Base-by-base conservation (phyloP, 495 filamentous ascomycete genomes). In the Hyaloscypha bicolor region DNA sequence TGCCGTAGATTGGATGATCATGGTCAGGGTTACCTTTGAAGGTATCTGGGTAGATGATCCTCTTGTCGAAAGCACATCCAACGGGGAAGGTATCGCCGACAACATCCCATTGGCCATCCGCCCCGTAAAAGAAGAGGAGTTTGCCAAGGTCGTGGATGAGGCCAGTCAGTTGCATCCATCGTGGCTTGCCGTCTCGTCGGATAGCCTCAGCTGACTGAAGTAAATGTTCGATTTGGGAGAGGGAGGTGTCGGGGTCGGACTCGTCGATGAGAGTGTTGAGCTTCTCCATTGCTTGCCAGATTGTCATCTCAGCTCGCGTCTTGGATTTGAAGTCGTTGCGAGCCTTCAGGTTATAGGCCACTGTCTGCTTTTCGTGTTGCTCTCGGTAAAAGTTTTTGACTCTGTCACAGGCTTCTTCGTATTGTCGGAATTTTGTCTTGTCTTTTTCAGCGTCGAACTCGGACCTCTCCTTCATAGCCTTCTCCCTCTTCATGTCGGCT, bases 111-210 rank as follows among this genome's bases (percentile, higher is more conserved):
- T 97, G 93, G 56, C 93, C 92, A 65, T 89, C 78, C 11, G 89
- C 91, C 60, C 86, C 89, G 76, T 88, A 92, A 79, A 95, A 93
- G 83, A 87, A 94, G 37, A 96, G 85, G 19, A 96, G 84, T 78
- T 96, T 97, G 69, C 93, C 93, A 16, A 96, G 82, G 69, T 96
- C 93, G 76, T 97, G 93, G 69, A 97, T 90, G n/a, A 96, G 83
- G 1, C 93, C 93, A 0, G 88, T 91, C 25, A 96, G 79, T 76
- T 96, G 93, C 91, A 96, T 94, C 93, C 93, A 97, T 39, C 91
- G 84, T 6, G 93, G 93, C 80, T 96, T 95, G 70, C 93, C 91
- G 72, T 95, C 93, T 48, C 90, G 86, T 21, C 92, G 87, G 73
- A 96, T 93, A 0, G 93, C 92, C 73, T 97, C 93, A 31, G 93